A percentile compares a stretch with the other conserved stretches of the same genome.
These are phyloP conservation scores for Bonia amplexicaulis DNA, from an alignment of 176 grass and related monocot genomes.

Conservation along the genomic window DNA sequence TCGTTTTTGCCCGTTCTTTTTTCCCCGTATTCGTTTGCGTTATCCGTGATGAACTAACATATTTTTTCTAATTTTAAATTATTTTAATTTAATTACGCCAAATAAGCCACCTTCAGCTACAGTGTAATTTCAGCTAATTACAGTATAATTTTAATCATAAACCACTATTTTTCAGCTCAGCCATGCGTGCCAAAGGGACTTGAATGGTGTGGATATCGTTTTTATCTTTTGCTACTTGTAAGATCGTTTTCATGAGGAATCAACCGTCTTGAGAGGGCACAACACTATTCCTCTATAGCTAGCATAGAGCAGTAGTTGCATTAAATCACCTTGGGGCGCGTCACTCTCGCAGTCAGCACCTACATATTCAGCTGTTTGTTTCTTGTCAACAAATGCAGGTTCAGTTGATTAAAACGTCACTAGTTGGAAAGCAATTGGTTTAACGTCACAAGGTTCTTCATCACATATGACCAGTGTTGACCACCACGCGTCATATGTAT, in stretches of 20 bases:
- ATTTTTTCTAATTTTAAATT: no score
- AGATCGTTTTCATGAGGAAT: not conserved
- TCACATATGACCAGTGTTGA: not conserved
- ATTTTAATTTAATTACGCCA: no score
- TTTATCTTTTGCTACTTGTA: not conserved
- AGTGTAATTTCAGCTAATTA: no score
- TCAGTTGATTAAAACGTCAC: not conserved
- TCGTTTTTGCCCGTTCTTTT: no score
- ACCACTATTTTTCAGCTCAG: no score
- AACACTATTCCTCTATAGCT: not conserved
- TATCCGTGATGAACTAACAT: no score
- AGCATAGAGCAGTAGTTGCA: not conserved
- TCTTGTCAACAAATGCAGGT: not conserved
- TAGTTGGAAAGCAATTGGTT: not conserved
- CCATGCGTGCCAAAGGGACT: no score
- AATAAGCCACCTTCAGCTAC: no score
- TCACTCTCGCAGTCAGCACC: not conserved
- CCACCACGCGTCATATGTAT: not conserved
- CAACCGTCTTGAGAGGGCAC: conserved; percentile 27
- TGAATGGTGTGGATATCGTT: not conserved
- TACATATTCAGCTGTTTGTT: not conserved
- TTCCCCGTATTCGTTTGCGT: no score
- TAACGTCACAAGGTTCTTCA: not conserved
- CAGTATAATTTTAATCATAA: no score
- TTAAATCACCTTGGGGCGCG: not conserved